Conservation (phyloP, 148 eudicot genomes). For the Chenopodium berlandieri region DNA sequence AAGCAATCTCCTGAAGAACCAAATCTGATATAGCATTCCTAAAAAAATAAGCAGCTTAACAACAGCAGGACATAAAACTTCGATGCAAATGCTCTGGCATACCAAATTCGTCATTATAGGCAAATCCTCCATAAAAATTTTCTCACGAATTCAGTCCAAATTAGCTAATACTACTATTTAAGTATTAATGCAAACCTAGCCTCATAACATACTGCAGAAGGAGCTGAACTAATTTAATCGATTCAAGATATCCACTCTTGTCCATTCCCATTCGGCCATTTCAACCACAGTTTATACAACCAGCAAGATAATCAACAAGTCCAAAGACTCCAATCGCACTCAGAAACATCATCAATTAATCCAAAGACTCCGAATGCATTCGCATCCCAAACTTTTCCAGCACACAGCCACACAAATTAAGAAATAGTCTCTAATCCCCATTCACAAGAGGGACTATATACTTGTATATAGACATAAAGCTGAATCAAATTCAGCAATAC, state of each 20-base stretch:
- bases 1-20: background rate
- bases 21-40: background rate
- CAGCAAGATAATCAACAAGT: background rate
- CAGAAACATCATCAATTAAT: background rate
- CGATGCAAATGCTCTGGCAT: background rate
- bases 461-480: background rate
- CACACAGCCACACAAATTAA: too few species aligned
- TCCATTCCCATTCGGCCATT: background rate
- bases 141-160: too few species aligned
- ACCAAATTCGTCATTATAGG: too few species aligned
- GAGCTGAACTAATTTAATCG: background rate
- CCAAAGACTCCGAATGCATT: background rate
- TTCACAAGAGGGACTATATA: too few species aligned
- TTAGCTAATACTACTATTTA: background rate
- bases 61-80: too few species aligned
- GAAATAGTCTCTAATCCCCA: too few species aligned
- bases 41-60: too few species aligned
- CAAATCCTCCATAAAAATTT: too few species aligned
- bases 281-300: background rate
- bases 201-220: background rate
- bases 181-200: background rate
- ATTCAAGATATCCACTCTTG: background rate
- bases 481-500: background rate
- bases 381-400: background rate
- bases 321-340: background rate